Conservation (phyloP, 2,329 filamentous ascomycete genomes). For the Colletotrichum kahawae region DNA sequence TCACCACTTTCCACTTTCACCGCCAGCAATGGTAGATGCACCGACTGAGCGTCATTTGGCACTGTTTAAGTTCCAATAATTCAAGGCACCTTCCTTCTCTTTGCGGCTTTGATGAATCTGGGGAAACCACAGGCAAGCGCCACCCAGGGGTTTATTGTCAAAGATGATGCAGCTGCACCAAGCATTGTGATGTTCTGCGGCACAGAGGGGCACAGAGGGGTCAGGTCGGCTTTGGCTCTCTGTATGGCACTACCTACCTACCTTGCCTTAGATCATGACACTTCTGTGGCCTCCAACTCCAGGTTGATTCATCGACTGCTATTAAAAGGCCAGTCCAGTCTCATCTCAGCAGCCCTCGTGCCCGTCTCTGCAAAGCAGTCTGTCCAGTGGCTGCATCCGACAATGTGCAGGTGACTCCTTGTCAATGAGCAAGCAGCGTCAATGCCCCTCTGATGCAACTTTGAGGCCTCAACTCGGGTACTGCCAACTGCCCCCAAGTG, state of each 20-base stretch:
- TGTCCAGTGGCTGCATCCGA: background rate
- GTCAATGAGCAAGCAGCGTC: background rate
- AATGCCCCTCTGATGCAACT: background rate
- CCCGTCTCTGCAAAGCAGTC: background rate
- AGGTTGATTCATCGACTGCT: background rate
- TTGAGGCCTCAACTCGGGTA: background rate
- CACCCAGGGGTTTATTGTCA: background rate
- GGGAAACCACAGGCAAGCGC: background rate
- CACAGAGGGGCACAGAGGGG: background rate
- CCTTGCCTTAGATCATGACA: background rate
- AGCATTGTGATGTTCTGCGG: background rate
- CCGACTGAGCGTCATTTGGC: background rate
- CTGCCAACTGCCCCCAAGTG: background rate
- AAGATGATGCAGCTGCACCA: background rate
- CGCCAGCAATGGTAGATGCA: background rate
- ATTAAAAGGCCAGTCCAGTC: background rate
- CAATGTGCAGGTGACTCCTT: constrained; percentile 7
- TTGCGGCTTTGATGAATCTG: background rate
- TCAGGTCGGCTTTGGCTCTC: background rate
- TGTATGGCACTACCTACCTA: background rate
- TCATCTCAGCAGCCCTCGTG: background rate
- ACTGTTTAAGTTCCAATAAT: background rate
- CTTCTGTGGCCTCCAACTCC: background rate
- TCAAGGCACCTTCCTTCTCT: background rate
- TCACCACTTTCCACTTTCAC: background rate